Base-by-base conservation (phyloP, 2,329 filamentous ascomycete species). In the Teratosphaeriaceae sp. region DNA sequence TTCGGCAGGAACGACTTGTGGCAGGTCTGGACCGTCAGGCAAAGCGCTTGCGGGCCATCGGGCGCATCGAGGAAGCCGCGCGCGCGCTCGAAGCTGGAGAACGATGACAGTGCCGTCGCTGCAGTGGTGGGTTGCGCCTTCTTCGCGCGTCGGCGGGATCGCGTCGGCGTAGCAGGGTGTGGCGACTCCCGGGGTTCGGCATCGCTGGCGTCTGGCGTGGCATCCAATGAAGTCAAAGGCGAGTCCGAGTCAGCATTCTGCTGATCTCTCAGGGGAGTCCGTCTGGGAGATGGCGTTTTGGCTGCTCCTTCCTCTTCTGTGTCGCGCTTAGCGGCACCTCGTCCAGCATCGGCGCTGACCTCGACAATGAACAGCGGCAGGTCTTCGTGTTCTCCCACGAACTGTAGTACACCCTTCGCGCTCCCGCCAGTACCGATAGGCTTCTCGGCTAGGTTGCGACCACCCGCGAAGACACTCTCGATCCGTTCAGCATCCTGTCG, bases 331-430 rank as follows among this genome's bases (percentile, higher is more conserved):
- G n/a, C n/a, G n/a, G n/a, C n/a, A n/a, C n/a, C n/a, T n/a, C n/a
- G n/a, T 27, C 24, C 24, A 27, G 8, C 24, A 27, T 27, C n/a
- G n/a, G n/a, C n/a, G n/a, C n/a, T n/a, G n/a, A n/a, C 61, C 42
- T 59, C 56, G 4, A 62, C 58, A 49, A 61, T 50, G 38, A 59
- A 51, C 44, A 62, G 58, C 2, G 61, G 60, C 36, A 62, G 48
- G 34, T 61, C 49, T 16, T 54, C 42, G 33, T 58, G 12, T 3
- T 51, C 45, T 9, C 64, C 64, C 16, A 65, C 33, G 44, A 60
- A 65, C 24, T 57, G 54, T 6, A 56, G 26, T 7, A 54, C 51
- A 11, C 56, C 48, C 15, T 46, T 46, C 22, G 38, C 33, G 13
- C 42, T 40, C 31, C 50, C 49, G 43, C 51, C 46, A 8, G 26